Conservation (phyloP, 1,284 basidiomycete genomes). For the Lentinula novae-zelandiae region DNA sequence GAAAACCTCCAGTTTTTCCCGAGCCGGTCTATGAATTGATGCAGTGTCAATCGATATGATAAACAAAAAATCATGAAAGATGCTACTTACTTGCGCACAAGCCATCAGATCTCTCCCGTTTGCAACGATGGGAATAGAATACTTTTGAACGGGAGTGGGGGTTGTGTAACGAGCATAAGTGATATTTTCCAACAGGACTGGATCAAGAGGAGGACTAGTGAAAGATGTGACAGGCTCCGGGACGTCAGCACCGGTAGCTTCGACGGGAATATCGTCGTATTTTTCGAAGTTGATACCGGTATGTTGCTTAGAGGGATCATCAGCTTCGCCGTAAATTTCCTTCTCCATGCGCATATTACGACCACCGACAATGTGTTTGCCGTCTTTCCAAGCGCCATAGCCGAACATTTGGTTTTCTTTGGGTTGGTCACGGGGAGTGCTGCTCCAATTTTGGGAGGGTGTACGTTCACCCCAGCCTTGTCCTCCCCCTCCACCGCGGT, state of each 20-base stretch:
- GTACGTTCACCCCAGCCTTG: constrained; percentile 41
- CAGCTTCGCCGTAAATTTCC: constrained; percentile 90
- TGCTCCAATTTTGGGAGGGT: constrained; percentile 8
- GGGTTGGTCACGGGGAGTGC: constrained; percentile 10
- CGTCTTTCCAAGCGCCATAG: constrained; percentile 87
- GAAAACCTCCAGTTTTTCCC: constrained; percentile 98
- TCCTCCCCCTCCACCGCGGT: constrained; percentile 35
- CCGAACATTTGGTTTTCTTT: constrained; percentile 54
- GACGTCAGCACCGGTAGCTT: constrained; percentile 93
- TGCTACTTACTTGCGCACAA: constrained; percentile 80
- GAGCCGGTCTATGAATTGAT: constrained; percentile 80
- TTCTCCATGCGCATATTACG: constrained; percentile 89
- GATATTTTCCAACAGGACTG: constrained; percentile 95
- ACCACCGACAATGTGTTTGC: constrained; percentile 77
- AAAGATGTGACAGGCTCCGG: constrained; percentile 92
- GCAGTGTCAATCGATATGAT: constrained; percentile 18
- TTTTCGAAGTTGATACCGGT: constrained; percentile 99
- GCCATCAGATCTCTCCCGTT: constrained; percentile 95
- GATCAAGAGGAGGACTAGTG: constrained; percentile 87
- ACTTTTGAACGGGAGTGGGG: constrained; percentile 99
- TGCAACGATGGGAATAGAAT: constrained; percentile 98
- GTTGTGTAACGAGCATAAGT: constrained; percentile 88
- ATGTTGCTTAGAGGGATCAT: constrained; percentile 82
- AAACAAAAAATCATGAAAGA: constrained; percentile 14
- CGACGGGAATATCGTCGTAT: constrained; percentile 99